Base-by-base conservation (phyloP, 2,329 filamentous ascomycete species). In the Scortechinia acanthostroma region DNA sequence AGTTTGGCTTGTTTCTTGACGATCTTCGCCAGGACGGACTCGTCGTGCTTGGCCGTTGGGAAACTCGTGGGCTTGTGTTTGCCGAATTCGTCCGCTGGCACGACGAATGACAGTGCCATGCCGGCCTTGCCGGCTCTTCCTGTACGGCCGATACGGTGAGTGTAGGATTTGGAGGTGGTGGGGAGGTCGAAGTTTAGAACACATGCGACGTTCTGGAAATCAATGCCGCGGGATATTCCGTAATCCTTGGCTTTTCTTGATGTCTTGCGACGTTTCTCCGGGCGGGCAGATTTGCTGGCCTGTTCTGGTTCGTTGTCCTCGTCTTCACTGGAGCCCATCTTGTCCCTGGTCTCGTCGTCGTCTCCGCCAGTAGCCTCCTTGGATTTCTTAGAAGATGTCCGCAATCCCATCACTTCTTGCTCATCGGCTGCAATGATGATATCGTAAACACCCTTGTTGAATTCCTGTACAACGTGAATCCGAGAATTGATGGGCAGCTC, bases 121-220 rank as follows among this genome's bases (percentile, higher is more conserved):
- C 93, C 93, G 1, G 86, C 83, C 59, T 94, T 88, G 10, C 91
- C 91, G 2, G 91, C 93, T 49, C 93, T 80, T 1, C 89, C 93
- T 4, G 93, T 98, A 22, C 93, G 83, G 22, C 93, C 93, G 55
- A 98, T 95, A 45, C 93, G 84, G 65, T 98, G 93, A n/a, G 88
- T 94, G 64, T 98, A 98, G 5, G 89, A 95, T 60, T 89, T 94
- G 28, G 89, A 85, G 5, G 83, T 86, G 15, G 82, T 80, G 1
- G 93, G 93, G 15, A 98, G 82, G 63, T 98, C 93, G 62, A 98
- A 98, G 68, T 98, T 98, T 60, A 98, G 80, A 20, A 98, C 91
- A 50, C 88, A 90, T 2, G 89, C 83, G 45, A 98, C 91, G 58
- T 96, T 91, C 57, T 93, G 85, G 70, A 98, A 98, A 64, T 98